Evolutionary conservation across 495 filamentous ascomycete species (phyloP).

Genomic region (Letharia columbiana): DNA sequence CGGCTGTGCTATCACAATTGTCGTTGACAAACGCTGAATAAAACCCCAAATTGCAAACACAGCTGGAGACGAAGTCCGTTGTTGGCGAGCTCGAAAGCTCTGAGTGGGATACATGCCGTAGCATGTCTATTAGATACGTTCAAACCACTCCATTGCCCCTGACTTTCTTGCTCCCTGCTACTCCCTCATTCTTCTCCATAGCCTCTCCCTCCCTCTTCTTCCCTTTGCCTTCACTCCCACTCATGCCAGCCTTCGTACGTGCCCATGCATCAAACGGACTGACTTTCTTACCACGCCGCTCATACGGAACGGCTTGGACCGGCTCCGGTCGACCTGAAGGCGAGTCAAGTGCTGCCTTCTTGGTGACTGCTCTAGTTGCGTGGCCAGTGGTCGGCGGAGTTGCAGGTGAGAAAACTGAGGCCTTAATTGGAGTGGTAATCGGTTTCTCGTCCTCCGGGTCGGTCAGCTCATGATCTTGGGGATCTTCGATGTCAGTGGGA

Average conservation of each 20-base stretch:
- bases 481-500: slow-evolving; percentile 52
- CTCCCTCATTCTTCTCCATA: slow-evolving; percentile 26
- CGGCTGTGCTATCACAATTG: background rate
- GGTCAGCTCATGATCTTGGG: slow-evolving; percentile 21
- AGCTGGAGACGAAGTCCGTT: background rate
- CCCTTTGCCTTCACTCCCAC: slow-evolving; percentile 21
- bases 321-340: slow-evolving; percentile 24
- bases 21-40: background rate
- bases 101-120: background rate
- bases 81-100: background rate
- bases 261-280: slow-evolving; percentile 62
- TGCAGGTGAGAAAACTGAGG: slow-evolving; percentile 39
- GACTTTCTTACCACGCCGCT: slow-evolving; percentile 32
- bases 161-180: slow-evolving; percentile 26
- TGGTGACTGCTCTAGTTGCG: slow-evolving; percentile 38
- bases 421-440: slow-evolving; percentile 41
- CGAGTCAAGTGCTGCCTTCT: slow-evolving; percentile 18
- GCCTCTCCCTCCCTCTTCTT: slow-evolving; percentile 40
- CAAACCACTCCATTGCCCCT: slow-evolving; percentile 7
- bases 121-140: background rate
- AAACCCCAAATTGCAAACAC: background rate
- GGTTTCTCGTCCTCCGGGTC: slow-evolving; percentile 26
- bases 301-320: background rate
- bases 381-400: slow-evolving; percentile 49
- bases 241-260: slow-evolving; percentile 44